Evolutionary conservation across 148 eudicot genomes (phyloP), one percentile per base, ranked within the genome.

Genomic region (Heliamphora exappendiculata): DNA sequence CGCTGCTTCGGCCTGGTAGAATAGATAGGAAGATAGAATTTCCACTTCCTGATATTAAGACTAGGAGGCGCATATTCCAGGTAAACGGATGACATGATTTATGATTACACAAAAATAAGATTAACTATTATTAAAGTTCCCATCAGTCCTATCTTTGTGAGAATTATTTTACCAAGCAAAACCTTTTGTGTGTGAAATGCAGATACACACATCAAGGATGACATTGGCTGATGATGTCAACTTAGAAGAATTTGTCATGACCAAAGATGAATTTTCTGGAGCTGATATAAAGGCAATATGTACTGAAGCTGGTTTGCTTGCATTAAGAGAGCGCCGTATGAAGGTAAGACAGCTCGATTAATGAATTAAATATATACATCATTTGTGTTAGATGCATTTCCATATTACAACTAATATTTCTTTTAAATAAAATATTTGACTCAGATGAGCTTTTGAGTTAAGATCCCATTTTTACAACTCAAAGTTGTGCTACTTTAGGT

Each of bases 221-320:
- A 94, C 98, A 24, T 78, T 94, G 87, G 87, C 97, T 80, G 98
- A 90, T 34, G 98, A 91, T 83, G 98, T 94, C 85, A 94, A 94
- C 82, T 85, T 94, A 22, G 98, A 94, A 84, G 98, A 94, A 80
- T 94, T 94, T 84, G 97, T 94, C 28, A 94, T 94, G 98, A 94
- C 97, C 57, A 94, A 94, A 87, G 98, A 94, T 83, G 98, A 94
- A 82, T 91, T 94, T 58, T 94, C 98, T 79, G 98, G 98, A 42
- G 98, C 98, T 73, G 98, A 94, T 85, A 92, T 94, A 54, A 92
- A 94, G 90, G 97, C 98, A 76, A 94, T 94, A 71, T 94, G 98
- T 78, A 94, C 98, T 45, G 98, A 94, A 86, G 96, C 98, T 76
- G 98, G 98, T 62, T 86, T 94, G 80, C 96, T 94, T 75, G 98